Base-by-base conservation (phyloP, 2,329 filamentous ascomycete species). In the Nannizziopsis barbatae region DNA sequence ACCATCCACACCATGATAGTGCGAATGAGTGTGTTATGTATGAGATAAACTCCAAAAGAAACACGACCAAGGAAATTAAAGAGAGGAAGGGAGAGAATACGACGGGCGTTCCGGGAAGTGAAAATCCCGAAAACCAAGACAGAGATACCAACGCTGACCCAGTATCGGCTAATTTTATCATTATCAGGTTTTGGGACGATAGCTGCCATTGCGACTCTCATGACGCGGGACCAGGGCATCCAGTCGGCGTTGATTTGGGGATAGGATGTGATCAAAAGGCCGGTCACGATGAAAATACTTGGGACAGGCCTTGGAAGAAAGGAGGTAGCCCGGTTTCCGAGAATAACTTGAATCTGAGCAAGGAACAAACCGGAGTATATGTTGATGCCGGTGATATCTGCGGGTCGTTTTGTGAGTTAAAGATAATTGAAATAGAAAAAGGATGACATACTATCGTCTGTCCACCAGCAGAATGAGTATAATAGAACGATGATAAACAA, bases 401-500 rank as follows among this genome's bases (percentile, higher is more conserved):
- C 5, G 14, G 22, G 11, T 15, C 3, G 17, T 27, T 42, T 22
- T 18, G 32, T 44, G 20, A 36, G 15, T 30, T 7, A n/a, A 14
- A 14, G 39, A 12, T 5, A 10, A 40, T 6, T 2, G 18, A 17
- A 15, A 11, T 18, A 17, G 14, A 42, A 4, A 4, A 33, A 14
- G 22, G 32, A 39, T 42, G 36, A 51, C 56, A 40, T 47, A 60
- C 58, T 52, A 42, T 55, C 50, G 10, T 41, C 47, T 10, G 51
- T 52, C 7, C 48, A 52, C 67, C 66, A 70, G 43, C 60, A 61
- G 52, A 64, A 69, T 14, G 62, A 18, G 51, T 66, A 68, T n/a
- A 70, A 58, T 5, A 60, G 55, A 12, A 55, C 56, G 31, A 65
- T 63, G 32, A 67, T 53, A 14, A 64, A 32, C 36, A 65, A 57